Conservation (phyloP, 2,329 filamentous ascomycete species). For the Penicillium sp. region DNA sequence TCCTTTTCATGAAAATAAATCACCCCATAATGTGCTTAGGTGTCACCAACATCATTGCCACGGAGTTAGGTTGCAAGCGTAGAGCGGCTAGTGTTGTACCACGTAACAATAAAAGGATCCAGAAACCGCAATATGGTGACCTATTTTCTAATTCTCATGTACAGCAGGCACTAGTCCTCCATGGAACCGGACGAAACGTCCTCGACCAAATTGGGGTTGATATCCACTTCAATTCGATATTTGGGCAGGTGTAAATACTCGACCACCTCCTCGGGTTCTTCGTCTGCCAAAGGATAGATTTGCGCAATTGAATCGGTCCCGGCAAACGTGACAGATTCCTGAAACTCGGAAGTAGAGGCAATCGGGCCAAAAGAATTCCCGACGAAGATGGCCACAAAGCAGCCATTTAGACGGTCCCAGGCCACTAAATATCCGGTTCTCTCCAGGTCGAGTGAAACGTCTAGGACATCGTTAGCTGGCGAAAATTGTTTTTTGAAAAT, state of each 20-base stretch:
- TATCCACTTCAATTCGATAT: conserved; percentile 8
- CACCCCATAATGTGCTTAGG: too few relatives aligned
- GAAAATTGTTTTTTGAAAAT: conserved; percentile 30
- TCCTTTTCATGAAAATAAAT: too few relatives aligned
- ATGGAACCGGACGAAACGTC: not conserved
- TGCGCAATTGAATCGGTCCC: not conserved
- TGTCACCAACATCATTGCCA: too few relatives aligned
- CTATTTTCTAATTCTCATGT: not conserved
- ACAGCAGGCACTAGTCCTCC: not conserved
- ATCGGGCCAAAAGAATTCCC: conserved; percentile 25
- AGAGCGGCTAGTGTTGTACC: not conserved
- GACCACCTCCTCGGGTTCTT: not conserved
- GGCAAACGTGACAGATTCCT: not conserved
- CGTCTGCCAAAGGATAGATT: not conserved
- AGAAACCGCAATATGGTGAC: not conserved
- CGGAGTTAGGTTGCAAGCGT: too few relatives aligned
- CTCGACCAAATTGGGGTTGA: not conserved
- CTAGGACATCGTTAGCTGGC: conserved; percentile 1
- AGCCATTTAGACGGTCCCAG: conserved; percentile 39
- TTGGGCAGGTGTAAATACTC: not conserved
- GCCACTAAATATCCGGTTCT: conserved; percentile 43
- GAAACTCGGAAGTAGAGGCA: not conserved
- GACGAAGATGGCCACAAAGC: conserved; percentile 37
- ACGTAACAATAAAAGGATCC: not conserved
- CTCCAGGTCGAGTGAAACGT: conserved; percentile 30